phyloP scores from a whole-genome alignment of 2,329 filamentous ascomycete genomes.

The Cladosporium sp. region DNA sequence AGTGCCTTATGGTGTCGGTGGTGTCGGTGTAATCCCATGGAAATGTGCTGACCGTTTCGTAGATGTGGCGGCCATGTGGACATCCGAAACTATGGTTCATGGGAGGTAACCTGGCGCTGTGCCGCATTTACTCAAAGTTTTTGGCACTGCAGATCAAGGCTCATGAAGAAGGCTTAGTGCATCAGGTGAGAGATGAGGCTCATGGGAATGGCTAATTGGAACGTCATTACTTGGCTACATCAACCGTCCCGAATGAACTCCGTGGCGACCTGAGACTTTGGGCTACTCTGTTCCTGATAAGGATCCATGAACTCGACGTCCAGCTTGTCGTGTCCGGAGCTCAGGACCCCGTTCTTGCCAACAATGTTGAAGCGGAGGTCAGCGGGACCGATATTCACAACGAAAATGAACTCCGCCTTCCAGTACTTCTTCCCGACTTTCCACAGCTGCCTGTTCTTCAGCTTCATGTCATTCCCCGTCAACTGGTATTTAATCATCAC shows the following conservation, averaged over 20 bases:
- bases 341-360: constrained; percentile 11
- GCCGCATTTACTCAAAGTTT: constrained; percentile 44
- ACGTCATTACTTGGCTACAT: constrained; percentile 16
- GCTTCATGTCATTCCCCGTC: constrained; percentile 15
- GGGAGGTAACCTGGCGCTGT: constrained; percentile 38
- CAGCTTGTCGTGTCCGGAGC: background rate
- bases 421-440: constrained; percentile 13
- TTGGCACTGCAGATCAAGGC: constrained; percentile 43
- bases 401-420: constrained; percentile 11
- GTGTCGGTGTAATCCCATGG: background rate
- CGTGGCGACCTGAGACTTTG: too few relatives aligned
- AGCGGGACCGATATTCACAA: constrained; percentile 9
- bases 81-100: constrained; percentile 39
- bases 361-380: constrained; percentile 12
- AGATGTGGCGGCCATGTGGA: constrained; percentile 18
- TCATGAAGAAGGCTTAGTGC: constrained; percentile 31
- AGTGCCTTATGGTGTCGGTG: constrained; percentile 16
- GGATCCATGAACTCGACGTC: background rate
- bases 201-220: too few relatives aligned
- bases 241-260: too few relatives aligned
- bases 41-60: constrained; percentile 8
- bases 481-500: constrained; percentile 10
- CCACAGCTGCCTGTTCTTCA: constrained; percentile 13
- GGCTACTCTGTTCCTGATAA: background rate
- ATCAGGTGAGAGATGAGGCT: constrained; percentile 12